Evolutionary conservation across 1,284 basidiomycete species (phyloP), one percentile per base, ranked within the genome.

Genomic region (Athelia sp.): DNA sequence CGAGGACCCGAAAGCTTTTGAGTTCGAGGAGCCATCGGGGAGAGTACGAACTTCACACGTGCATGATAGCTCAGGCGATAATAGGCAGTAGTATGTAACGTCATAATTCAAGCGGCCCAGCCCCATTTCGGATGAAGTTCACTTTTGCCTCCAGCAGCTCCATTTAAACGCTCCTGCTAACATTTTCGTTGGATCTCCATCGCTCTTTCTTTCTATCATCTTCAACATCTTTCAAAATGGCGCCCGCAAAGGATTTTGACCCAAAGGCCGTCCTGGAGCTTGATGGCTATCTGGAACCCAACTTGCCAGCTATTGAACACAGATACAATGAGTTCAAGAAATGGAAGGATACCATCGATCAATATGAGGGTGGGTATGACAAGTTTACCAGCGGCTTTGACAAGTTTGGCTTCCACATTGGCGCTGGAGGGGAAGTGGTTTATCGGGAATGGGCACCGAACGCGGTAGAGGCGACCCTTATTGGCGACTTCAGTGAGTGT

Each of bases 391-490:
- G 85, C 62, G 93, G 93, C 13, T 97, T 94, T 71, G 76, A 87
- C 56, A 82, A 81, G 55, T 91, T 90, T 71, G 96, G 96, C 34
- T 75, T 99, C 58, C 86, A 89, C 50, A 78, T 93, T 36, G 75
- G 76, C 44, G 64, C 71, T 19, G 79, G 88, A 50, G 84, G 84
- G 46, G 77, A 86, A 24, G 81, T 98, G 34, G 72, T 79, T 8
- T 99, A 98, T 66, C 78, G 90, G 59, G 96, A 99, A 65, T 99
- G 96, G 96, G 96, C 96, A 4, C 94, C 96, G 0, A 93, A 91
- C 58, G 95, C 87, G 13, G 72, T 66, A 43, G 83, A 87, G 59
- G 96, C 95, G 1, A 78, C 75, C 58, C 72, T 99, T 49, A 93
- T 94, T 62, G 96, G 96, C 46, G 96, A 99, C 45, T 99, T 99